A percentile compares a stretch with the other conserved stretches of the same genome.
Conservation (phyloP, 805 yeast genomes). For the Myxozyma neglecta region DNA sequence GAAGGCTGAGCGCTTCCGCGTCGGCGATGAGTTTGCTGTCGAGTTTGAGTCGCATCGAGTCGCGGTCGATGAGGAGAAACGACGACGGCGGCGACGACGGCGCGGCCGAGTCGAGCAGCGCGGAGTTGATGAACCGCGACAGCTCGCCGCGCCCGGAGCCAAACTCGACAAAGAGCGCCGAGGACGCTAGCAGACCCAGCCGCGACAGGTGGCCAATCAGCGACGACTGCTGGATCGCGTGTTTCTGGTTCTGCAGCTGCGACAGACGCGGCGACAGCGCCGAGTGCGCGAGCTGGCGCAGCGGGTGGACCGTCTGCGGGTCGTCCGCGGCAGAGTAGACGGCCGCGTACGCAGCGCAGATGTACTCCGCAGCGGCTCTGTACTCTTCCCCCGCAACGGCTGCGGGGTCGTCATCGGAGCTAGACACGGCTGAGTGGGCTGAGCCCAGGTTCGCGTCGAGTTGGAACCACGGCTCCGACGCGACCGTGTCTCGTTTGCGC, state of each 20-base stretch:
- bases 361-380: slow-evolving; percentile 8
- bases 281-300: slow-evolving; percentile 26
- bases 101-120: background rate
- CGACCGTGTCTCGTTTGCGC: slow-evolving; percentile 10
- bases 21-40: slow-evolving; percentile 57
- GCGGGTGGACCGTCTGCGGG: slow-evolving; percentile 29
- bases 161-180: slow-evolving; percentile 59
- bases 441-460: slow-evolving; percentile 8
- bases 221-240: slow-evolving; percentile 79
- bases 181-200: slow-evolving; percentile 43
- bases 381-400: slow-evolving; percentile 12
- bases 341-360: slow-evolving; percentile 17
- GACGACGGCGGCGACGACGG: slow-evolving; percentile 4
- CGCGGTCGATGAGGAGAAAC: slow-evolving; percentile 71
- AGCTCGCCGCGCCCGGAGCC: slow-evolving; percentile 92
- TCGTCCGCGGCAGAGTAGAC: background rate
- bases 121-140: slow-evolving; percentile 45
- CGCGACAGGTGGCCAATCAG: slow-evolving; percentile 64
- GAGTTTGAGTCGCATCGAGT: slow-evolving; percentile 73
- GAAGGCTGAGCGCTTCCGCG: slow-evolving; percentile 22
- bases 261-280: slow-evolving; percentile 49
- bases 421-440: background rate
- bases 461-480: slow-evolving; percentile 25
- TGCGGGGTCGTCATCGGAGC: background rate
- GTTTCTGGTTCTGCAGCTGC: slow-evolving; percentile 62